A percentile compares a stretch with the other conserved stretches of the same genome.
Evolutionary conservation across 345 rosid genomes (phyloP).

Genomic region (Iberis pinnata): DNA sequence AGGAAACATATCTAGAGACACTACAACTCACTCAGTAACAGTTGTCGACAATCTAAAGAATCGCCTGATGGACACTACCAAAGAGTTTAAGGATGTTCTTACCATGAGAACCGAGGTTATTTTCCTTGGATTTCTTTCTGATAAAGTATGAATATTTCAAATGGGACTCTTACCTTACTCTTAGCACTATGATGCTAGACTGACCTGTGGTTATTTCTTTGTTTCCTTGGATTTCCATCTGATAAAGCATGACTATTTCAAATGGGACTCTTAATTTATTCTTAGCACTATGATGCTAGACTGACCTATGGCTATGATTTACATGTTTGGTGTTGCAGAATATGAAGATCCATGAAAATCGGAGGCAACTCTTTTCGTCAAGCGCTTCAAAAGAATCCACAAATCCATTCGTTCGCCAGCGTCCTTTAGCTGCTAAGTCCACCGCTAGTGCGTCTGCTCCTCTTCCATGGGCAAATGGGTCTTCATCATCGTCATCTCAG

Average conservation of each 20-base stretch:
- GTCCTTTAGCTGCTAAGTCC: slow-evolving; percentile 58
- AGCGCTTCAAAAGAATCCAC: slow-evolving; percentile 54
- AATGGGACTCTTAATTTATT: not conserved
- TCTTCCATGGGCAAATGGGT: slow-evolving; percentile 68
- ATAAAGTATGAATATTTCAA: slow-evolving; percentile 1
- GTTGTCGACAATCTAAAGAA: slow-evolving; percentile 73
- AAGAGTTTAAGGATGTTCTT: slow-evolving; percentile 81
- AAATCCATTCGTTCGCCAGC: slow-evolving; percentile 77
- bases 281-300: not conserved
- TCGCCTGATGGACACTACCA: slow-evolving; percentile 71
- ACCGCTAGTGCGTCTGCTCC: slow-evolving; percentile 43
- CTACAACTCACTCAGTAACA: slow-evolving; percentile 63
- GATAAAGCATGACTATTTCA: not conserved
- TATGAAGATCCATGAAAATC: slow-evolving; percentile 65
- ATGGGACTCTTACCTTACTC: not conserved
- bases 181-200: not conserved
- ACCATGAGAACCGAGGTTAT: slow-evolving; percentile 89
- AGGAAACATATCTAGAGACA: slow-evolving; percentile 54
- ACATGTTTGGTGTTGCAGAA: slow-evolving; percentile 41
- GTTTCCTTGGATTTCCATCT: slow-evolving; percentile 3
- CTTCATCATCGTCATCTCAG: slow-evolving; percentile 39
- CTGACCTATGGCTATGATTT: slow-evolving; percentile 9
- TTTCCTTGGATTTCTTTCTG: slow-evolving; percentile 3
- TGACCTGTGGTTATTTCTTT: slow-evolving; percentile 16
- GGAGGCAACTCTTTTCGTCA: slow-evolving; percentile 73